Evolutionary conservation across 805 yeast species (phyloP), one percentile per base, ranked within the genome.

Genomic region (Sporopachydermia quercuum): DNA sequence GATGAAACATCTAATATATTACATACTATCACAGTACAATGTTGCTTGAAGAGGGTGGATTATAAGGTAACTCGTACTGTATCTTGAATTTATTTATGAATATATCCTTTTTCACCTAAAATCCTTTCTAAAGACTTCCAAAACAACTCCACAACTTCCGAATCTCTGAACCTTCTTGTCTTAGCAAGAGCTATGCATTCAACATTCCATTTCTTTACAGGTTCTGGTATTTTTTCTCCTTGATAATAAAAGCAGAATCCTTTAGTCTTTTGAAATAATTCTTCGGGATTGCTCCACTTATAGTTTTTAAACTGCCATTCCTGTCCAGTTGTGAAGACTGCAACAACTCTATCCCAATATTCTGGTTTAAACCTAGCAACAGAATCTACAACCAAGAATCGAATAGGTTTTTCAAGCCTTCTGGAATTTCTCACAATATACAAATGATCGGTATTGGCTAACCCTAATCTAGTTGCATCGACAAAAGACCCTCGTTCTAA

Each of bases 311-410:
- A 84, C 61, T 91, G 99, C 99, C 99, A 91, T 40, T 78, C 68
- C 62, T 91, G 98, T 8, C 99, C 99, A 6, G 96, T 89, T 14
- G 96, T 89, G 62, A 91, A 79, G 33, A 91, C 82, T 0, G 94
- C 96, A 38, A 89, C 83, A 1, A 91, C 96, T 43, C 98, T 71
- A 53, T 85, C 94, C 99, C 99, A 91, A 60, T 91, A 85, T 56
- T 91, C 97, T 3, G 95, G 94, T 55, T 87, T 89, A 60, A 81
- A 81, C 60, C 77, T 71, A 40, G 86, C 94, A 3, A 86, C 85
- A 42, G 83, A 81, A 54, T 84, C 93, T 19, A 87, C 96, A 41
- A 91, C 80, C 49, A 86, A 66, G 50, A 83, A 79, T 36, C 74
- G 70, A 39, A 77, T 65, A 8, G 30, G 30, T 16, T 68, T 72